These are phyloP conservation scores for Alliaria petiolata DNA, from an alignment of 345 rosid species.

Conservation along the genomic window DNA sequence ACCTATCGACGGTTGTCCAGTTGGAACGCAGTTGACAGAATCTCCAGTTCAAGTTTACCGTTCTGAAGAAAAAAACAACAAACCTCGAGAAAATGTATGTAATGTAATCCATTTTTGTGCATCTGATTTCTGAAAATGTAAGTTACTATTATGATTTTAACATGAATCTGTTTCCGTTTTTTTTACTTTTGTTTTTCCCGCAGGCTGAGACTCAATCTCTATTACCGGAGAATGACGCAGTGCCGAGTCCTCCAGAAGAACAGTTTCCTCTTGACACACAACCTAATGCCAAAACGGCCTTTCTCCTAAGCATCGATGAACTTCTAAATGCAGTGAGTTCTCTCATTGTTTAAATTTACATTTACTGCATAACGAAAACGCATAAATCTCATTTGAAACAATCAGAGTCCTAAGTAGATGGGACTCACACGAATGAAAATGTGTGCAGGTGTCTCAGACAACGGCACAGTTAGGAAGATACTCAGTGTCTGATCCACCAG, in stretches of 20 bases:
- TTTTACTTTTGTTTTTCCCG: neutral
- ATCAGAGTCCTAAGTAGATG: too few species aligned
- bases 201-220: slow-evolving; percentile 48
- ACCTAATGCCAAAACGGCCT: slow-evolving; percentile 29
- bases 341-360: neutral
- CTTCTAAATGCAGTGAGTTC: slow-evolving; percentile 56
- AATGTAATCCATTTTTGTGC: too few species aligned
- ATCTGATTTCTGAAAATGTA: too few species aligned
- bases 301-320: slow-evolving; percentile 55
- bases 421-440: neutral
- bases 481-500: slow-evolving; percentile 49
- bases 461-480: slow-evolving; percentile 52
- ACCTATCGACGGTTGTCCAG: slow-evolving; percentile 60
- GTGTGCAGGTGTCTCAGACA: slow-evolving; percentile 49
- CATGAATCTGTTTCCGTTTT: neutral
- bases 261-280: slow-evolving; percentile 33
- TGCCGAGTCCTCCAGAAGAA: slow-evolving; percentile 34
- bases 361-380: too few species aligned
- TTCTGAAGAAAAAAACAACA: slow-evolving; percentile 28
- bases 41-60: slow-evolving; percentile 35
- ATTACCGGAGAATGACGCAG: slow-evolving; percentile 34
- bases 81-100: slow-evolving; percentile 25
- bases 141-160: neutral
- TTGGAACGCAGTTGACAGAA: slow-evolving; percentile 49
- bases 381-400: too few species aligned